phyloP scores from a whole-genome alignment of 2,329 filamentous ascomycete genomes.

The Pyrenochaeta sp. region DNA sequence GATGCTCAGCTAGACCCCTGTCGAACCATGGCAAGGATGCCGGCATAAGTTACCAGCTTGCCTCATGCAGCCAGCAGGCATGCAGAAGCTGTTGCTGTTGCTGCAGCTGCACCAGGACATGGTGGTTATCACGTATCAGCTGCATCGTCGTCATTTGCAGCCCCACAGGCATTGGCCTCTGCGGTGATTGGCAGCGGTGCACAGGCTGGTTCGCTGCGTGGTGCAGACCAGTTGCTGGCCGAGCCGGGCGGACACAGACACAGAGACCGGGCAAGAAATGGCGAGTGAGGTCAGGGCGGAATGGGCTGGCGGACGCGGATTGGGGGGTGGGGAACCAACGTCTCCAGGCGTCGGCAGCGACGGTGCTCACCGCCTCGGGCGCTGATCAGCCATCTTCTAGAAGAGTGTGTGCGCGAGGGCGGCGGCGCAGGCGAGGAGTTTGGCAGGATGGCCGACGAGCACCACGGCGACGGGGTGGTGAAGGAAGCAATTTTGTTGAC shows the following conservation, averaged over 20 bases:
- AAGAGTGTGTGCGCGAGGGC: slow-evolving; percentile 8
- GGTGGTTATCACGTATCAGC: slow-evolving; percentile 18
- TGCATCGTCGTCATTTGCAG: slow-evolving; percentile 17
- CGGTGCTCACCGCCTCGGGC: slow-evolving; percentile 3
- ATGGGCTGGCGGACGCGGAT: too few species aligned
- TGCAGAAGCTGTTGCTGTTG: slow-evolving; percentile 11
- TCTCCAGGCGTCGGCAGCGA: slow-evolving; percentile 3
- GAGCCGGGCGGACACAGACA: too few species aligned
- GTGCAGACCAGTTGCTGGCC: background rate
- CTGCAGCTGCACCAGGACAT: slow-evolving; percentile 26
- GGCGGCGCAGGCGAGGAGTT: slow-evolving; percentile 3
- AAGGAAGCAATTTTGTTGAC: slow-evolving; percentile 15
- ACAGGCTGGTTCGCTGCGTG: slow-evolving; percentile 1
- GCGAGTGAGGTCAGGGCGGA: too few species aligned
- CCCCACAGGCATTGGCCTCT: slow-evolving; percentile 10
- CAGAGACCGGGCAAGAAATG: too few species aligned
- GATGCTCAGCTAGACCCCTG: slow-evolving; percentile 9
- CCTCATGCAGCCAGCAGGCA: slow-evolving; percentile 19
- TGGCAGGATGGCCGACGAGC: slow-evolving; percentile 10
- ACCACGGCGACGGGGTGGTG: too few species aligned
- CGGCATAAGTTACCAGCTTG: slow-evolving; percentile 17
- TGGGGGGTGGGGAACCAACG: too few species aligned
- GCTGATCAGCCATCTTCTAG: slow-evolving; percentile 4
- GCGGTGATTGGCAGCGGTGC: too few species aligned
- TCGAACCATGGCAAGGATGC: slow-evolving; percentile 18